Base-by-base conservation (phyloP, 139 green algal genomes). In the Deuterostichococcus epilithicus region DNA sequence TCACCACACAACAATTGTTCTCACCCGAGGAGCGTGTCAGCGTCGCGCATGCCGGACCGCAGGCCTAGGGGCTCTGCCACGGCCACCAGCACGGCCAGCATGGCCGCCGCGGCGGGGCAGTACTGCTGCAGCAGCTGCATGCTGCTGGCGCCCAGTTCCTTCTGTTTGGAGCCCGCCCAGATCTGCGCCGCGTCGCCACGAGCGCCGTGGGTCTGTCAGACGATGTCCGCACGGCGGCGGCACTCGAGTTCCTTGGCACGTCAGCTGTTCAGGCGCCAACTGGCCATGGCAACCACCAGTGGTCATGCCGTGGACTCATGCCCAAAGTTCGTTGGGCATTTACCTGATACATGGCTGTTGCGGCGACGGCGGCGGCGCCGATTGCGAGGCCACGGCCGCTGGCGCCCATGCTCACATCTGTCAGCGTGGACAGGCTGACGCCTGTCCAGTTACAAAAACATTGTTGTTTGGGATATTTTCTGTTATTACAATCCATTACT, bases 121-220 rank as follows among this genome's bases (percentile, higher is more conserved):
- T 95, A 95, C 33, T 91, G 80, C 69, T 97, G 82, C 75, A 96
- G 81, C 73, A 97, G 87, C 69, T 79, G 92, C 87, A 94, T 94
- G 76, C 76, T 87, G 72, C 86, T 86, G 20, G 90, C 84, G 22
- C 82, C 74, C 38, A 97, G 87, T 81, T 95, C 90, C 74, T 91
- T 93, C 83, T 97, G 93, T 82, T 95, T 95, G 30, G 76, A 85
- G 72, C 93, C 93, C 28, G 90, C 92, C 89, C 91, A 95, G 32
- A 95, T 90, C 58, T 87, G 82, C 52, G 52, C 42, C 42, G 42
- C 42, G 13, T 52, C 10, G 10, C 42, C 42, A 52, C 42, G 42
- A 23, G 42, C 42, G n/a, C n/a, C n/a, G n/a, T n/a, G n/a, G n/a
- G n/a, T n/a, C n/a, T n/a, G n/a, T 6, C 36, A 65, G 5, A 63